Evolutionary conservation across 148 eudicot genomes (phyloP).

Genomic region (Persicaria maculosa): DNA sequence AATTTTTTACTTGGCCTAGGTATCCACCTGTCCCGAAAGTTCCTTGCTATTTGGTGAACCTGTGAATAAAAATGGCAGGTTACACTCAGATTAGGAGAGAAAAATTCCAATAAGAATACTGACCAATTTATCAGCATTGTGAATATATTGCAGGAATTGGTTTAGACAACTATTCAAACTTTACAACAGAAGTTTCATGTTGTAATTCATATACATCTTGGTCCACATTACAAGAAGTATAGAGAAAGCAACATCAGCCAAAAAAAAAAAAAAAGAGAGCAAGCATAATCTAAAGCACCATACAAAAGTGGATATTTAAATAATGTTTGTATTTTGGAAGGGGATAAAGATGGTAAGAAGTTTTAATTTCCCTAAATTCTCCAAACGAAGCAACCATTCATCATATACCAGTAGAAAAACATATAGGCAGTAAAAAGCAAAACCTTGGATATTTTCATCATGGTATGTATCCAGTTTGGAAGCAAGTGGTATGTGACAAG

Average conservation of each 20-base stretch:
- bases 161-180: neutral
- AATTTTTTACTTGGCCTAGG: constrained; percentile 9
- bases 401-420: neutral
- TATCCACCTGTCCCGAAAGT: constrained; percentile 16
- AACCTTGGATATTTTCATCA: too few relatives aligned
- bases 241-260: neutral
- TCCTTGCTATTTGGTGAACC: constrained; percentile 19
- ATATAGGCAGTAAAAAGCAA: too few relatives aligned
- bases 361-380: too few relatives aligned
- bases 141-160: neutral
- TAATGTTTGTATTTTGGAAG: too few relatives aligned
- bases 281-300: neutral
- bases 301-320: neutral
- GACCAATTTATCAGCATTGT: neutral
- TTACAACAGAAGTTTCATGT: neutral
- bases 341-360: too few relatives aligned
- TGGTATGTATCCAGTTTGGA: neutral
- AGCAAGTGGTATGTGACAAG: neutral
- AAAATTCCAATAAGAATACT: neutral
- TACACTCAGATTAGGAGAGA: neutral
- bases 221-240: neutral
- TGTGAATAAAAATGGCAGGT: neutral
- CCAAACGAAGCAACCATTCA: neutral
- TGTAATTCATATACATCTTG: neutral
- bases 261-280: neutral